Evolutionary conservation across 1,284 basidiomycete genomes (phyloP).

Genomic region (Porodaedalea pini): DNA sequence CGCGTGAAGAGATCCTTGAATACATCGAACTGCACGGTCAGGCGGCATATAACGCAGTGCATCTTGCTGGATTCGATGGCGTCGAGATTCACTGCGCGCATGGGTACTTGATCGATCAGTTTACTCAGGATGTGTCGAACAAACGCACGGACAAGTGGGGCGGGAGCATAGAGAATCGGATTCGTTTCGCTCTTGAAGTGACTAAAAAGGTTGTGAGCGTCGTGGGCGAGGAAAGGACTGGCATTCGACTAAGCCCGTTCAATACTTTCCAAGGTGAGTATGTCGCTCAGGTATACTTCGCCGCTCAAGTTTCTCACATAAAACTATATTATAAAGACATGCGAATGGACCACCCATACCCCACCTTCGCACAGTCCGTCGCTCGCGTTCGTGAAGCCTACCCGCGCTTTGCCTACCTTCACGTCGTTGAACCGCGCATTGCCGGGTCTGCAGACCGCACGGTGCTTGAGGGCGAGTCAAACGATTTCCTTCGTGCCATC

Average conservation of each 20-base stretch:
- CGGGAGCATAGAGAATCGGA: conserved; percentile 42
- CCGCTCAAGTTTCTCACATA: background rate
- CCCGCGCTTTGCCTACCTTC: conserved; percentile 54
- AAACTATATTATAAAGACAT: conserved; percentile 22
- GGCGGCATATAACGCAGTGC: conserved; percentile 31
- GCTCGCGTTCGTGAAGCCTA: conserved; percentile 31
- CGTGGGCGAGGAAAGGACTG: conserved; percentile 26
- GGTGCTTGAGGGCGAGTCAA: conserved; percentile 26
- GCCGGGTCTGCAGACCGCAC: conserved; percentile 12
- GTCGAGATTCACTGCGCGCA: conserved; percentile 40
- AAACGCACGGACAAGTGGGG: conserved; percentile 47
- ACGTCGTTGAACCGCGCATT: conserved; percentile 42
- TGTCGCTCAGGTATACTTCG: too few relatives aligned
- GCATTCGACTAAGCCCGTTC: conserved; percentile 40
- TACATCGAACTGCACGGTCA: conserved; percentile 27
- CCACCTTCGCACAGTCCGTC: conserved; percentile 37
- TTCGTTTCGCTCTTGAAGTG: conserved; percentile 39
- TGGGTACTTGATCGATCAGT: conserved; percentile 41
- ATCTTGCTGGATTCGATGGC: conserved; percentile 45
- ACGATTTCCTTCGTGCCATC: conserved; percentile 33
- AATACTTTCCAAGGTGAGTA: conserved; percentile 22
- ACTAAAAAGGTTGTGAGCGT: conserved; percentile 28
- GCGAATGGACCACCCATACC: conserved; percentile 26
- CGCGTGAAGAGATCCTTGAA: conserved; percentile 39
- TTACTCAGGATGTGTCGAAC: conserved; percentile 39